Evolutionary conservation across 75 land plant species (phyloP).

Genomic region (Cupressus sempervirens): DNA sequence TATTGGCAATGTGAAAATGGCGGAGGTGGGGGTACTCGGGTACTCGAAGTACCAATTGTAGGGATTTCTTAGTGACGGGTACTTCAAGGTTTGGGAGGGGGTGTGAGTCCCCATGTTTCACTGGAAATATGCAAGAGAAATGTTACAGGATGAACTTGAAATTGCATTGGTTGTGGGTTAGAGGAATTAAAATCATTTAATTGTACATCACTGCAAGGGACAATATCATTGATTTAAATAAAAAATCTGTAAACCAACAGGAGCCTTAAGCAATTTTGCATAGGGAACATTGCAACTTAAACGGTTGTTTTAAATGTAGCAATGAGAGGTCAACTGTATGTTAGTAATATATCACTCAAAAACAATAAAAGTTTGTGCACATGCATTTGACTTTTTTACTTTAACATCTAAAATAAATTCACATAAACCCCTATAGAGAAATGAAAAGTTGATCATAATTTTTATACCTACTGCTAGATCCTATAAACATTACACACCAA

Average conservation of each 20-base stretch:
- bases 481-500: too few species aligned
- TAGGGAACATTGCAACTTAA: neutral
- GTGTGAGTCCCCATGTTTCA: too few species aligned
- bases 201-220: neutral
- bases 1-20: too few species aligned
- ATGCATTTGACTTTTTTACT: neutral
- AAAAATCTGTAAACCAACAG: neutral
- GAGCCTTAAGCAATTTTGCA: neutral
- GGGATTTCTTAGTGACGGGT: too few species aligned
- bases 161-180: neutral
- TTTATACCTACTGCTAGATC: too few species aligned
- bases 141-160: neutral
- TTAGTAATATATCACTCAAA: neutral
- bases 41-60: too few species aligned
- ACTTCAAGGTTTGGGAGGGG: too few species aligned
- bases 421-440: neutral
- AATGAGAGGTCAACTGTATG: neutral
- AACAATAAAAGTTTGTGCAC: neutral
- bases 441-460: too few species aligned
- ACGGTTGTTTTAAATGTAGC: neutral
- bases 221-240: neutral
- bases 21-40: too few species aligned
- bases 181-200: too few species aligned
- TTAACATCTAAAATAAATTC: neutral
- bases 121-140: neutral